Conservation (phyloP, 352 stramenopile genomes). For the Phytopythium aichiense region DNA sequence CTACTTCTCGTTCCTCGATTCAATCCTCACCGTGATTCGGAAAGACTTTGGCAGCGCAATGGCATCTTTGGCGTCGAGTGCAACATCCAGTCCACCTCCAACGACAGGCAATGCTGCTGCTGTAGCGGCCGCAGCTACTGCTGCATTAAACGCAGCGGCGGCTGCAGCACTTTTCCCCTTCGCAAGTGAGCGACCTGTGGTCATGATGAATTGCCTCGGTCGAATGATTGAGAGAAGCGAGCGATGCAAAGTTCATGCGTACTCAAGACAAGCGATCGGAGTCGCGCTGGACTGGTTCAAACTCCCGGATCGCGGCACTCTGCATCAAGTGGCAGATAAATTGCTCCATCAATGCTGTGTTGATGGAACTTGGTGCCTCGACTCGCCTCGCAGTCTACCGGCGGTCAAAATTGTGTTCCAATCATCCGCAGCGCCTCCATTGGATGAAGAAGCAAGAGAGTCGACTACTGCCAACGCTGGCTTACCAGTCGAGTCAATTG, state of each 20-base stretch:
- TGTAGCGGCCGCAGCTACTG: conserved; percentile 17
- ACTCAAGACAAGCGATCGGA: conserved; percentile 26
- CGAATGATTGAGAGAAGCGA: conserved; percentile 43
- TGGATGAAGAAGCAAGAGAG: neutral
- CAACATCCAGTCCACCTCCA: neutral
- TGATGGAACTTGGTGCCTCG: neutral
- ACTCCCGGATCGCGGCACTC: conserved; percentile 17
- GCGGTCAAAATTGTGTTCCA: neutral
- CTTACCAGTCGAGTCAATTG: conserved; percentile 26
- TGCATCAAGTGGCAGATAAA: conserved; percentile 59
- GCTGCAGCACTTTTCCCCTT: conserved; percentile 28
- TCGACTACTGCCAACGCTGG: conserved; percentile 12
- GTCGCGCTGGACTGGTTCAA: conserved; percentile 42
- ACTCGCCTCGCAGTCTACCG: neutral
- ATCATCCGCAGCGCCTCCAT: neutral
- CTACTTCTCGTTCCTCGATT: conserved; percentile 23
- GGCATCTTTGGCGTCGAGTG: conserved; percentile 1
- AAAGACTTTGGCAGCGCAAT: conserved; percentile 30
- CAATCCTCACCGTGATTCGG: conserved; percentile 33
- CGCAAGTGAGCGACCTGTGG: conserved; percentile 19
- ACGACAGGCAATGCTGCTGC: conserved; percentile 12
- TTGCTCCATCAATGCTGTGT: conserved; percentile 44
- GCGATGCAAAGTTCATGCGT: conserved; percentile 32
- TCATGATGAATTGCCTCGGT: conserved; percentile 40
- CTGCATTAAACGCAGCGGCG: conserved; percentile 16